Conservation (phyloP, 305 asterid species). For the Fraxinus xanthoxyloides region DNA sequence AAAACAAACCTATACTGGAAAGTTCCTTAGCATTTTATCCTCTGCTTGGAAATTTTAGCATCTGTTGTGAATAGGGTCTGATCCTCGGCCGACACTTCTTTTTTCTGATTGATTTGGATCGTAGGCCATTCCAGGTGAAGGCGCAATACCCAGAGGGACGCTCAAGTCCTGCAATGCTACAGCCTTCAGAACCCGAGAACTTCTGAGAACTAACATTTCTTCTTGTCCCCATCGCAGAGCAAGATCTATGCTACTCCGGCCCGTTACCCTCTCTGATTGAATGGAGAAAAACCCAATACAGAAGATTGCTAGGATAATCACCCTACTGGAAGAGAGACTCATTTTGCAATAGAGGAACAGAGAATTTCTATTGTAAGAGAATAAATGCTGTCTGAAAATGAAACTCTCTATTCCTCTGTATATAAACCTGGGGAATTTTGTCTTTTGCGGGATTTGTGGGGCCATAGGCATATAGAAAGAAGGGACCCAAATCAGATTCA, state of each 20-base stretch:
- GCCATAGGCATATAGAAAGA: conserved; percentile 54
- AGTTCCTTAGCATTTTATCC: conserved; percentile 21
- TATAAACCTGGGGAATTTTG: conserved; percentile 27
- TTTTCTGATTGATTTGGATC: conserved; percentile 74
- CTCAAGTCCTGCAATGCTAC: conserved; percentile 34
- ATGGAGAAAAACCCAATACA: conserved; percentile 44
- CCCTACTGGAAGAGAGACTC: conserved; percentile 39
- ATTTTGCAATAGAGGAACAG: conserved; percentile 26
- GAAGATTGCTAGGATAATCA: conserved; percentile 36
- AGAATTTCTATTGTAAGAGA: conserved; percentile 20
- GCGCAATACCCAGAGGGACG: conserved; percentile 42
- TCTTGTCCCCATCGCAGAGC: conserved; percentile 42
- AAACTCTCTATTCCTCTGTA: conserved; percentile 29
- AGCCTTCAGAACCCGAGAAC: conserved; percentile 34
- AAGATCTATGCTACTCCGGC: conserved; percentile 29
- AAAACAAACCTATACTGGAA: conserved; percentile 31
- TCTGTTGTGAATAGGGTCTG: conserved; percentile 87
- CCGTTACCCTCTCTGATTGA: conserved; percentile 42
- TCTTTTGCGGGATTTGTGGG: conserved; percentile 39
- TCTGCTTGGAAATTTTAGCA: conserved; percentile 34
- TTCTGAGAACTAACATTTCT: conserved; percentile 22
- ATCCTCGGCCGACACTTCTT: conserved; percentile 68
- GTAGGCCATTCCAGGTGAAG: conserved; percentile 55
- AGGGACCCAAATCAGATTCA: conserved; percentile 56
- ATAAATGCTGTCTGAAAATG: conserved; percentile 34